Evolutionary conservation across 208 protist genomes (phyloP), one percentile per base, ranked within the genome.

Genomic region (Acanthamoeba lenticulata): DNA sequence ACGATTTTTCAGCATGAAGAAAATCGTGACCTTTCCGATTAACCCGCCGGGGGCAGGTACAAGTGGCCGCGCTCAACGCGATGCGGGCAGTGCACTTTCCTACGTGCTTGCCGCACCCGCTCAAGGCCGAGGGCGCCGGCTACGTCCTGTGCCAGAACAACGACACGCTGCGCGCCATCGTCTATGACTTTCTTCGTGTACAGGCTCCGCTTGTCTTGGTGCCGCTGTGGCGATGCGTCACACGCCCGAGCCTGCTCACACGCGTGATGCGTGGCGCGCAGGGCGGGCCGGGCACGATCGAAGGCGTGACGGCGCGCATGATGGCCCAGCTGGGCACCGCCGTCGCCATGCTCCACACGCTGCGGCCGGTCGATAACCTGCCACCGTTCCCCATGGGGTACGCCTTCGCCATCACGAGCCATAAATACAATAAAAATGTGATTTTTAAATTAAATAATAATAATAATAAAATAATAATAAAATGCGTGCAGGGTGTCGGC

Each of bases 351-450:
- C 34, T 86, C n/a, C 77, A 86, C 77, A 86, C 40, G 4, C n/a
- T 86, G 40, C 7, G 15, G 7, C 77, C 77, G 7, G 45, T 86
- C 29, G 77, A 86, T 7, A 32, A 57, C 44, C 45, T 86, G 1
- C 77, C 77, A 34, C 77, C 77, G 19, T 86, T 86, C 77, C 77
- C 77, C 27, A 86, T 86, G 77, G 77, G 77, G 77, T 86, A 86
- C 19, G 17, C 0, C 42, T 86, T 2, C 7, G 38, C 34, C 77
- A 17, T 15, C 44, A 29, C 24, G 36, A 34, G 5, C 24, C 72
- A 3, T 19, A 34, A 34, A 69, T 9, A 5, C 27, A 69, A 34
- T 11, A 72, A 15, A 13, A 29, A 2, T 34, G 2, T 42, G 13
- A 44, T 9, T 21, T 47, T n/a, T 0, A 19, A 9, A 85, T 40